Conservation (phyloP, 345 rosid genomes). For the Noccaea caerulescens region DNA sequence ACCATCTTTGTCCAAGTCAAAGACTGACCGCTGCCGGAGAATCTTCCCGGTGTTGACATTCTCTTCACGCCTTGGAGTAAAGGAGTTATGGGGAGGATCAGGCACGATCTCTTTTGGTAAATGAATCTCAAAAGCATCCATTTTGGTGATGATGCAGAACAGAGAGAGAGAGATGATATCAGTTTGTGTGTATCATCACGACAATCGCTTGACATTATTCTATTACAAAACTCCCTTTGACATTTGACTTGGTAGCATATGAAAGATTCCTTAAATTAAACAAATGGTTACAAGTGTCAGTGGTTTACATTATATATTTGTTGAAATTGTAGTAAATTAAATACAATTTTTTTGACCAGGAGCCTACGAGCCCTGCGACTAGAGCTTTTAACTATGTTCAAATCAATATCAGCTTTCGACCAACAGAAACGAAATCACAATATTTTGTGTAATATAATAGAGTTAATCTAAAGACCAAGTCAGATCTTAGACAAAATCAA, state of each 20-base stretch:
- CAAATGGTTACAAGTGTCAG: slow-evolving; percentile 26
- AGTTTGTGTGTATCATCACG: slow-evolving; percentile 11
- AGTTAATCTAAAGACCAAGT: slow-evolving; percentile 4
- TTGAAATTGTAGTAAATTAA: neutral
- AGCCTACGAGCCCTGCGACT: neutral
- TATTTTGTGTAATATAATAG: slow-evolving; percentile 3
- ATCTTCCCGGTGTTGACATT: slow-evolving; percentile 43
- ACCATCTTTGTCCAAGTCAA: slow-evolving; percentile 49
- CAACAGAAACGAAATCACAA: neutral
- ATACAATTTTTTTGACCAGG: neutral
- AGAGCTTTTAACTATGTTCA: neutral
- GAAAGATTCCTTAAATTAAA: slow-evolving; percentile 2
- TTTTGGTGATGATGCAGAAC: slow-evolving; percentile 14
- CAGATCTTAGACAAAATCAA: neutral
- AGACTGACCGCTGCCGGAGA: slow-evolving; percentile 41
- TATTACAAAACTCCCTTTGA: slow-evolving; percentile 15
- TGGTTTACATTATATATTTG: neutral
- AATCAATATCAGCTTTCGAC: neutral
- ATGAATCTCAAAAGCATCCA: slow-evolving; percentile 29
- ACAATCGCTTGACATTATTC: neutral
- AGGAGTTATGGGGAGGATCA: slow-evolving; percentile 46
- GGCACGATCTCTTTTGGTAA: slow-evolving; percentile 17
- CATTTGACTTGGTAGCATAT: slow-evolving; percentile 31
- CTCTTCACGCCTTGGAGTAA: slow-evolving; percentile 39
- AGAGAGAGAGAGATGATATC: neutral